Base-by-base conservation (phyloP, 176 grass and related monocot species). In the Phragmites australis region DNA sequence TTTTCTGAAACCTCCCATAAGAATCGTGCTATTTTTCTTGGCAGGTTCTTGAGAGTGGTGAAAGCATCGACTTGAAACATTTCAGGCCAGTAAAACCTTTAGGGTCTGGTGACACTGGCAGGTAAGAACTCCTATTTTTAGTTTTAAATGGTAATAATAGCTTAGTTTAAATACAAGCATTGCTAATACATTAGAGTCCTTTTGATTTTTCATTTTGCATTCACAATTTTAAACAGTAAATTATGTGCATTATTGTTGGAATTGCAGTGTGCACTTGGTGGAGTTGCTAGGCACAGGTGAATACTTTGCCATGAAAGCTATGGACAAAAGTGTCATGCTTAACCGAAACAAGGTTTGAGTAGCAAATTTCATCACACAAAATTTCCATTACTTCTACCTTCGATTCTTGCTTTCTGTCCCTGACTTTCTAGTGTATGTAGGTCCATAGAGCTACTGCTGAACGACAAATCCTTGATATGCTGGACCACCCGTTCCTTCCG, bases 401-500 rank as follows among this genome's bases (percentile, higher is more conserved):
- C 49, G 30, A 6, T 21, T 25, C 22, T 39, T 72, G 6, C 8
- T 66, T 67, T 84, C 17, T 67, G 3, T 76, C 59, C 76, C 22
- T 81, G n/a, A 75, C 29, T 44, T 48, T 78, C 1, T 58, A 60
- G 66, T 85, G 32, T 40, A 47, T 93, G 46, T 79, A 97, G 94
- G 85, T 97, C 49, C 94, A 97, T 87, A 94, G 94, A 92, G 94
- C 92, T 76, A 87, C 82, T 19, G 85, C 88, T 55, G 92, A 97
- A 53, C 89, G 89, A 83, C 87, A 92, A 79, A 97, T 97, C 70
- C 90, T 97, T 77, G 87, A 97, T 90, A 87, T 92, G 64, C 32
- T 97, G 84, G 94, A 97, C 60, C 94, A 97, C 43, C 94, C 94
- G 61, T 97, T 97, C 82, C 92, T 97, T 77, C 94, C 94, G 1